Conservation (phyloP, 2,329 filamentous ascomycete species). For the Penicillium digitatum region DNA sequence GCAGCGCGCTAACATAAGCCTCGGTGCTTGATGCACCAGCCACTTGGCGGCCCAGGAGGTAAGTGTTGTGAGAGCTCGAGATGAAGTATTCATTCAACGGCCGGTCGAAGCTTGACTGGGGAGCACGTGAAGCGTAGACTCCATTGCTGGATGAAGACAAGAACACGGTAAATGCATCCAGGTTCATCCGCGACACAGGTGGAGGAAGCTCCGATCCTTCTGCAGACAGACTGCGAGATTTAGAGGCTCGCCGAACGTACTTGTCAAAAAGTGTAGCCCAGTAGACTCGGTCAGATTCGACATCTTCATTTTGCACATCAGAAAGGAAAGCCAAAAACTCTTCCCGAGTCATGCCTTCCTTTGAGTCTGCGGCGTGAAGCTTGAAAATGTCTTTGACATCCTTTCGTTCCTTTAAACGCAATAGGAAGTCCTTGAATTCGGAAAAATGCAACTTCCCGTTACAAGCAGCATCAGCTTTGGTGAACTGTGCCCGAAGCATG, state of each 20-base stretch:
- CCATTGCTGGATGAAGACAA: slow-evolving; percentile 71
- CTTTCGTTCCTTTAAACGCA: slow-evolving; percentile 74
- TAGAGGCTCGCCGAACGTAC: slow-evolving; percentile 58
- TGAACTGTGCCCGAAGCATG: slow-evolving; percentile 70
- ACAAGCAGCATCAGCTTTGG: slow-evolving; percentile 62
- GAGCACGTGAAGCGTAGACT: slow-evolving; percentile 59
- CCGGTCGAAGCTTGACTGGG: slow-evolving; percentile 65
- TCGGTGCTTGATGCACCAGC: slow-evolving; percentile 88
- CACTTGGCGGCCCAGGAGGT: slow-evolving; percentile 85
- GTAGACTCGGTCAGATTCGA: slow-evolving; percentile 59
- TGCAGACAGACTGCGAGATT: slow-evolving; percentile 43
- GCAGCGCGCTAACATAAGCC: slow-evolving; percentile 84
- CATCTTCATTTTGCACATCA: slow-evolving; percentile 69
- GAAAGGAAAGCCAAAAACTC: slow-evolving; percentile 75
- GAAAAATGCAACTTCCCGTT: slow-evolving; percentile 67
- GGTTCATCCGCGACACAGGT: slow-evolving; percentile 63
- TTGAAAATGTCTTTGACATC: slow-evolving; percentile 75
- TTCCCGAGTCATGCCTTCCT: slow-evolving; percentile 62
- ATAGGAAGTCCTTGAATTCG: slow-evolving; percentile 81
- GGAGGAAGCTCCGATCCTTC: slow-evolving; percentile 38
- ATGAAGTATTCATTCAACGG: slow-evolving; percentile 97
- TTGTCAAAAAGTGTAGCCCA: slow-evolving; percentile 73
- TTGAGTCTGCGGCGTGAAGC: slow-evolving; percentile 54
- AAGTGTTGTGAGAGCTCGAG: slow-evolving; percentile 97
- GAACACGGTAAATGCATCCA: slow-evolving; percentile 73